Base-by-base conservation (phyloP, 2,329 filamentous ascomycete species). In the Arthroderma sp. region DNA sequence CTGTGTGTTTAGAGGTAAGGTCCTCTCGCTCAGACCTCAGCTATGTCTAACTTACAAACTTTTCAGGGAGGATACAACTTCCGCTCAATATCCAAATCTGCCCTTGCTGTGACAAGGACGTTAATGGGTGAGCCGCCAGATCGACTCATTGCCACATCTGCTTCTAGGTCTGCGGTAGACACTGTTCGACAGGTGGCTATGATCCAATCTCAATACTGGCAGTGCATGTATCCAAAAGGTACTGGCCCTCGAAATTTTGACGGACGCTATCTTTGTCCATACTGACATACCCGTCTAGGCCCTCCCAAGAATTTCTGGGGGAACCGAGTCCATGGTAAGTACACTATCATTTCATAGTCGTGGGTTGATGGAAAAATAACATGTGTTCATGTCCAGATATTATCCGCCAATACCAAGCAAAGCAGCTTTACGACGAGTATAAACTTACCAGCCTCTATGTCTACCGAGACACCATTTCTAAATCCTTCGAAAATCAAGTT, bases 51-150 rank as follows among this genome's bases (percentile, higher is more conserved):
- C 6, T 2, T n/a, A 6, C 3, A 6, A 9, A n/a, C 32, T 22
- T 28, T 29, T 11, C 41, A 72, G 66, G 91, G 91, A 22, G 91
- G 91, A 6, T 98, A 98, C 65, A 96, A 96, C 56, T 77, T 98
- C 27, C 72, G 79, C 40, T 91, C 91, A 0, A 98, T 98, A 47
- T 94, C 91, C 0, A 80, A 84, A 46, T 96, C 91, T 4, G 88
- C 91, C 1, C 73, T 95, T 4, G 86, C 89, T 2, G 91, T 98
- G 1, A 91, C 86, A 1, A 80, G 80, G 48, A 95, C 89, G 0
- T 71, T 98, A 38, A 96, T 98, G 87, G 87, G 91, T 22, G 88
- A 98, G 57, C 86, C 89, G 7, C 91, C 91, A 2, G 77, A 79
- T 46, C 69, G 75, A 42, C 60, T 80, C 9, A 61, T 62, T 40